Conservation (phyloP, 805 yeast genomes). For the Maudiozyma serrabonitensis region DNA sequence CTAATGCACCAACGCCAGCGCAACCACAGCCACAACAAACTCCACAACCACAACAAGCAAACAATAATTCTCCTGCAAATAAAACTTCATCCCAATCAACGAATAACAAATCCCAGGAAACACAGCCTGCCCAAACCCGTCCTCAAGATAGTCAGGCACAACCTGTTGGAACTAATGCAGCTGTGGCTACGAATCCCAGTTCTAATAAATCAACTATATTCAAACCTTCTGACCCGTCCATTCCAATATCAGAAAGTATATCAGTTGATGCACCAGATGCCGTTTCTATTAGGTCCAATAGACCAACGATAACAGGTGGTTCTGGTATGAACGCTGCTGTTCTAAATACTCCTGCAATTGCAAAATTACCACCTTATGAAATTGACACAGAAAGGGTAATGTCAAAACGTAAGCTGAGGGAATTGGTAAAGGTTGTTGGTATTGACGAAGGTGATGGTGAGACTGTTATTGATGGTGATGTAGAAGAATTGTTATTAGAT, state of each 20-base stretch:
- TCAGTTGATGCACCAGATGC: conserved; percentile 59
- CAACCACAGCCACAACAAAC: conserved; percentile 7
- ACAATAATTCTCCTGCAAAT: not conserved
- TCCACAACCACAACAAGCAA: conserved; percentile 9
- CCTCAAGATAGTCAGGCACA: conserved; percentile 24
- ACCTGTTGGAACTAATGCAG: conserved; percentile 33
- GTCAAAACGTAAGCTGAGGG: conserved; percentile 82
- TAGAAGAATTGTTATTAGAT: conserved; percentile 81
- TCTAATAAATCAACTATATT: conserved; percentile 25
- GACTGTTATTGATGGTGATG: conserved; percentile 87
- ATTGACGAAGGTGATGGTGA: conserved; percentile 88
- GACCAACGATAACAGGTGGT: conserved; percentile 84
- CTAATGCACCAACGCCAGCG: conserved; percentile 1
- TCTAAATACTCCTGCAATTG: conserved; percentile 64
- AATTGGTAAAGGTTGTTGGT: conserved; percentile 73
- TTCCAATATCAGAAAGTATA: conserved; percentile 62
- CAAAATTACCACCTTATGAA: conserved; percentile 74
- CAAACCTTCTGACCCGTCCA: conserved; percentile 43
- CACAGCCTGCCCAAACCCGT: not conserved
- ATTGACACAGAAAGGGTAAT: conserved; percentile 73
- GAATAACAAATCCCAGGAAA: not conserved
- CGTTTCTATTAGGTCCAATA: conserved; percentile 50
- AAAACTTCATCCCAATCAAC: conserved; percentile 11
- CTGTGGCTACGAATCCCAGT: conserved; percentile 23
- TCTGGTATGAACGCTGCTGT: conserved; percentile 63